phyloP scores from a whole-genome alignment of 495 filamentous ascomycete genomes.

The Trichoderma erinaceum region DNA sequence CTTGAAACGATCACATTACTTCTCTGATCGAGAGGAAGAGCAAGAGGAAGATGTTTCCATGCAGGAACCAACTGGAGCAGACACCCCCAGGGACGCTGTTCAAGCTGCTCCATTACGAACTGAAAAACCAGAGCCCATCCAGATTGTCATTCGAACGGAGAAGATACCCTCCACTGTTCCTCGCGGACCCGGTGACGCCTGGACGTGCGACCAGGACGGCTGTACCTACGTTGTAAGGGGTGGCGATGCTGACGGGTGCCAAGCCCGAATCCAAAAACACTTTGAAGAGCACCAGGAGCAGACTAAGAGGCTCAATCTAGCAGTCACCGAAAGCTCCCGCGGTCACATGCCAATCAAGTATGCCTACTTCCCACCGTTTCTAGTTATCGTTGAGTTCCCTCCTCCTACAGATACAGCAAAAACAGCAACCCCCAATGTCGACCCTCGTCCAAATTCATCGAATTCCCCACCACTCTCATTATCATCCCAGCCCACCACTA shows the following conservation, averaged over 20 bases:
- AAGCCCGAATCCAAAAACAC: conserved; percentile 58
- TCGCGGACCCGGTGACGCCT: conserved; percentile 55
- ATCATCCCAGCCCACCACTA: background rate
- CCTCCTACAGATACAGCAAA: background rate
- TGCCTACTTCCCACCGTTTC: conserved; percentile 29
- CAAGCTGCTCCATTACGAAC: conserved; percentile 20
- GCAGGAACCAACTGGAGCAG: conserved; percentile 1
- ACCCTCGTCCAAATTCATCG: background rate
- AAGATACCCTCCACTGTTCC: conserved; percentile 38
- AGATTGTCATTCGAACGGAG: conserved; percentile 37
- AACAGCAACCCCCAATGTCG: background rate
- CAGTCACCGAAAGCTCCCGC: conserved; percentile 45
- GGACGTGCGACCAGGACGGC: conserved; percentile 63
- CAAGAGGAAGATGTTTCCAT: conserved; percentile 17
- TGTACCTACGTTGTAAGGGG: conserved; percentile 58
- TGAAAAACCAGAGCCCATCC: conserved; percentile 24
- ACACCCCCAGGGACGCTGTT: conserved; percentile 4
- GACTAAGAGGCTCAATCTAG: conserved; percentile 48
- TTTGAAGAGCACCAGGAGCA: conserved; percentile 59
- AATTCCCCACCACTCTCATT: background rate
- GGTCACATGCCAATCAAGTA: conserved; percentile 56
- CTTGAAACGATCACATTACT: conserved; percentile 18
- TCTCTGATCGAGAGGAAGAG: conserved; percentile 31
- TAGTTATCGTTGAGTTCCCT: conserved; percentile 20
- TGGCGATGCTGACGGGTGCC: conserved; percentile 50